These are phyloP conservation scores for Calocera viscosa DNA, from an alignment of 768 basidiomycete genomes.

Conservation along the genomic window DNA sequence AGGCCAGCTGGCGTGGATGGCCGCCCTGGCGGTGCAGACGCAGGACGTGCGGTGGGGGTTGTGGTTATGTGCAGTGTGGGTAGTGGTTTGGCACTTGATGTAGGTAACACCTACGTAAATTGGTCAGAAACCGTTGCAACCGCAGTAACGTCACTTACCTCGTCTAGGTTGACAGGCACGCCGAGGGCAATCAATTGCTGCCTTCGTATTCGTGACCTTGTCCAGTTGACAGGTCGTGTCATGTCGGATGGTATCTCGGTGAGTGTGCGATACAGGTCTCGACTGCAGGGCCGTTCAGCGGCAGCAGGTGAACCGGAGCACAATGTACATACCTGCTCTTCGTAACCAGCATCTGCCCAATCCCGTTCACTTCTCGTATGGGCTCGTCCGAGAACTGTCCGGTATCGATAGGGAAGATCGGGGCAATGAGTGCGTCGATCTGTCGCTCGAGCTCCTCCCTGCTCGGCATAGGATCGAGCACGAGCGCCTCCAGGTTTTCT, in stretches of 20 bases:
- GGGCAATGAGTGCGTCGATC: conserved; percentile 51
- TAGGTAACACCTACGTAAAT: conserved; percentile 35
- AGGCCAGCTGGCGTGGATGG: conserved; percentile 27
- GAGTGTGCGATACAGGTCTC: conserved; percentile 61
- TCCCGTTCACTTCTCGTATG: conserved; percentile 68
- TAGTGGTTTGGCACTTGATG: conserved; percentile 48
- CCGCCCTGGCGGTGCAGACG: conserved; percentile 63
- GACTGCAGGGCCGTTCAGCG: conserved; percentile 35
- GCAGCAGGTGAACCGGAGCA: background rate
- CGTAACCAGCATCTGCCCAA: conserved; percentile 63
- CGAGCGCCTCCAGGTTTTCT: conserved; percentile 47
- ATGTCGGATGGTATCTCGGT: conserved; percentile 56
- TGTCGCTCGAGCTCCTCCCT: conserved; percentile 44
- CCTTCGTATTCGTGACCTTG: conserved; percentile 74
- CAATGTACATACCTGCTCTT: conserved; percentile 48
- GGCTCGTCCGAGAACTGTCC: conserved; percentile 52
- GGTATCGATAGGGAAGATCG: conserved; percentile 48
- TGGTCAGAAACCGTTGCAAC: background rate
- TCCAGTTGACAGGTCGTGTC: conserved; percentile 86
- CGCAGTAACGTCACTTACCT: conserved; percentile 35
- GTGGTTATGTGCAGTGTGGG: conserved; percentile 76
- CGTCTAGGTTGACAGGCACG: conserved; percentile 89
- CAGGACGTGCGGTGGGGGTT: conserved; percentile 35
- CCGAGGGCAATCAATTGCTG: conserved; percentile 86
- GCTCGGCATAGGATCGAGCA: conserved; percentile 52